Evolutionary conservation across 306 rosid species (phyloP), one percentile per base, ranked within the genome.

Genomic region (Mimosa bimucronata): DNA sequence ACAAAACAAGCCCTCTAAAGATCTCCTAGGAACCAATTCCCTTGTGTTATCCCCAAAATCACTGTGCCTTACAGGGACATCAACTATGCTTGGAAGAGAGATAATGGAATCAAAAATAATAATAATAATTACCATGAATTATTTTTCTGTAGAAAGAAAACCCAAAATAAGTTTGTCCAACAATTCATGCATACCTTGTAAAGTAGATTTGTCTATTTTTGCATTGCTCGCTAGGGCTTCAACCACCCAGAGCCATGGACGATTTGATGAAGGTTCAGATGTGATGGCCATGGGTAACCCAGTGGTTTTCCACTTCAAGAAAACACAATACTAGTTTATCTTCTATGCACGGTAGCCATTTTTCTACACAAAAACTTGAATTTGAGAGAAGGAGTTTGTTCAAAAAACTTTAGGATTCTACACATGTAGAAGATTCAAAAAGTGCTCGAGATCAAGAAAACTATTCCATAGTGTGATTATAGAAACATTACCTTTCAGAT

Each of bases 161-260:
- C n/a, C n/a, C n/a, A n/a, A n/a, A 46, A 16, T 13, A 48, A 40
- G 21, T 55, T 46, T 25, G 23, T 52, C 21, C 3, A 40, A 40
- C 41, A 67, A 16, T 48, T 50, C 53, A 67, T 77, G 53, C 75
- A 60, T 81, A 91, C 91, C 92, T 41, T 71, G 85, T 53, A 93
- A 80, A 64, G 86, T 77, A 79, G 89, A 58, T 7, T 31, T 19
- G 21, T 71, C 48, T 18, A 90, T 80, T 69, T 87, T 77, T 30
- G 66, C 81, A 79, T 50, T 64, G 75, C 81, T 37, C 42, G 95
- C 91, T 21, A 91, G 82, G 81, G 94, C 87, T 86, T 94, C 94
- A 31, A 90, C 85, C 73, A 85, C 84, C 97, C 97, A 94, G 75
- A 60, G 72, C 94, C 97, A 89, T 48, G 92, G 87, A 73, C 79